Evolutionary conservation across 768 basidiomycete genomes (phyloP).

Genomic region (Scleroderma bovista): DNA sequence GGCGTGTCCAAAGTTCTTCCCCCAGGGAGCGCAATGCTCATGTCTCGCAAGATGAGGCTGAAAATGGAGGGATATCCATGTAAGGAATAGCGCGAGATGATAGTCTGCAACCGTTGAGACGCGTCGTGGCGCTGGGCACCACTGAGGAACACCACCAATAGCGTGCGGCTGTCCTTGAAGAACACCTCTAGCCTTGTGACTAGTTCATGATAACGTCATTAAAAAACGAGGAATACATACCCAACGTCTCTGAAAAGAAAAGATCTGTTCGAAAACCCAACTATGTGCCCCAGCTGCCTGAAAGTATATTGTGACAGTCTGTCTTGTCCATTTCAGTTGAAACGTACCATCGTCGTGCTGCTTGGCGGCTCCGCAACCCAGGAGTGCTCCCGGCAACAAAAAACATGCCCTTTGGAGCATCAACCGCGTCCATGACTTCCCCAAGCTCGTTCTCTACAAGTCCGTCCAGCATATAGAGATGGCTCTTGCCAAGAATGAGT

Average conservation of each 20-base stretch:
- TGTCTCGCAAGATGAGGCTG: slow-evolving; percentile 37
- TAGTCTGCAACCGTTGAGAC: slow-evolving; percentile 45
- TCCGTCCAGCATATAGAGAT: slow-evolving; percentile 88
- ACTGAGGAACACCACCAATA: slow-evolving; percentile 77
- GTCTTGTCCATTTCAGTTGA: not conserved
- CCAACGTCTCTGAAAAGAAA: slow-evolving; percentile 91
- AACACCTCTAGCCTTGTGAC: slow-evolving; percentile 75
- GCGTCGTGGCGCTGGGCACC: slow-evolving; percentile 58
- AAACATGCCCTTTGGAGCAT: slow-evolving; percentile 76
- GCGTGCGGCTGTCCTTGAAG: slow-evolving; percentile 86
- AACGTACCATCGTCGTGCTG: slow-evolving; percentile 75
- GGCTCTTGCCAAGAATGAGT: slow-evolving; percentile 78
- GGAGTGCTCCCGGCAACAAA: slow-evolving; percentile 82
- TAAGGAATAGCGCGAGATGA: slow-evolving; percentile 37
- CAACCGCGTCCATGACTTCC: slow-evolving; percentile 82
- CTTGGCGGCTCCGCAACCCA: slow-evolving; percentile 73
- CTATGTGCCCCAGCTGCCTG: slow-evolving; percentile 78
- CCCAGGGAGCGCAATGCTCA: slow-evolving; percentile 22
- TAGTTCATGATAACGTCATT: not conserved
- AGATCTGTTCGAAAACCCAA: slow-evolving; percentile 71
- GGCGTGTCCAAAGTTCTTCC: slow-evolving; percentile 5
- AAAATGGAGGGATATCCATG: slow-evolving; percentile 42
- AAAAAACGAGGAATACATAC: slow-evolving; percentile 40
- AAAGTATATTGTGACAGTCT: slow-evolving; percentile 1
- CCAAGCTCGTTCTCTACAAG: slow-evolving; percentile 82